These are phyloP conservation scores for Pseudocercospora macadamiae DNA, from an alignment of 2,329 filamentous ascomycete genomes.

Conservation along the genomic window DNA sequence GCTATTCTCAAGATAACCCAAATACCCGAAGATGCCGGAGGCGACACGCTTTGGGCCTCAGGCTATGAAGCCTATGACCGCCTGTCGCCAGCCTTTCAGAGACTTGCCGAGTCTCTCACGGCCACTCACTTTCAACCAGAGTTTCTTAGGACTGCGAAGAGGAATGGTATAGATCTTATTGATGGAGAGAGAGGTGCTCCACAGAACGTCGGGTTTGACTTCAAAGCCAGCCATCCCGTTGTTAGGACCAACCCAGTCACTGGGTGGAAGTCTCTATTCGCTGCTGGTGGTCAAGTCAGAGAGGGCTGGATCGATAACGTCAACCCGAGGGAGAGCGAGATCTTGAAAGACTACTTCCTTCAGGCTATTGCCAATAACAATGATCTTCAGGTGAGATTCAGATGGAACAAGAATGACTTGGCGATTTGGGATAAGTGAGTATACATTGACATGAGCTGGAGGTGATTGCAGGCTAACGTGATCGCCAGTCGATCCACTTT, in stretches of 20 bases:
- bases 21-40: conserved; percentile 57
- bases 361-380: conserved; percentile 57
- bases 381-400: conserved; percentile 69
- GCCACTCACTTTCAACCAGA: conserved; percentile 51
- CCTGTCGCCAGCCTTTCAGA: conserved; percentile 59
- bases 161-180: conserved; percentile 38
- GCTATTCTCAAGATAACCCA: conserved; percentile 61
- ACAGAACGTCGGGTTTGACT: conserved; percentile 23
- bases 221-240: conserved; percentile 49
- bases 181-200: conserved; percentile 33
- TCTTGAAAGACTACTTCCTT: conserved; percentile 31
- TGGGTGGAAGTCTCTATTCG: conserved; percentile 64
- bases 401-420: conserved; percentile 67
- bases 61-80: conserved; percentile 70
- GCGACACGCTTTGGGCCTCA: conserved; percentile 67
- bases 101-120: conserved; percentile 62
- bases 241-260: conserved; percentile 64
- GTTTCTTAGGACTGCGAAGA: conserved; percentile 28
- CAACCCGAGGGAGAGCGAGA: conserved; percentile 33
- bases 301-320: conserved; percentile 59
- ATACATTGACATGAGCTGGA: background rate
- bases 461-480: background rate
- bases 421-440: conserved; percentile 50
- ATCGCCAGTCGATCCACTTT: conserved; percentile 15
- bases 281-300: conserved; percentile 42